Evolutionary conservation across 805 yeast species (phyloP).

Genomic region (Wickerhamomyces subpelliculosus): DNA sequence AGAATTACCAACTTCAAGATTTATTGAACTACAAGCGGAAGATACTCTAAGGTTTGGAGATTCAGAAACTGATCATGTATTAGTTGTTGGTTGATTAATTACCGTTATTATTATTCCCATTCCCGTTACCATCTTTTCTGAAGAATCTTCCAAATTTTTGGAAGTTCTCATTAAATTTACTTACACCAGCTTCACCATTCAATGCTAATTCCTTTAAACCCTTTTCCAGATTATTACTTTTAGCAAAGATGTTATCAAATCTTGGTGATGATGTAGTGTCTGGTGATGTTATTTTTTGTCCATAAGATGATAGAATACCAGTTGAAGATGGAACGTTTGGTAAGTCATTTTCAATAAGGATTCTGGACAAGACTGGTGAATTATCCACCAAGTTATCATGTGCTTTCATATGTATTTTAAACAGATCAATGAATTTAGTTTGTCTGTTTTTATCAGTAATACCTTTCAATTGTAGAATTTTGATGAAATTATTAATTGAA

Average conservation of each 20-base stretch:
- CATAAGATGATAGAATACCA: constrained; percentile 2
- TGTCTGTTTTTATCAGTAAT: constrained; percentile 23
- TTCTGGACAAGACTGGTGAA: constrained; percentile 20
- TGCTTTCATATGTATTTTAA: constrained; percentile 19
- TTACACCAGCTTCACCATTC: constrained; percentile 56
- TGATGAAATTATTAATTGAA: constrained; percentile 53
- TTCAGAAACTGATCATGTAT: constrained; percentile 23
- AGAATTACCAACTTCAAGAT: constrained; percentile 32
- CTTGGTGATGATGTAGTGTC: constrained; percentile 18
- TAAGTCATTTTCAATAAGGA: constrained; percentile 9
- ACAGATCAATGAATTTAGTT: constrained; percentile 17
- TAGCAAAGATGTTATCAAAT: constrained; percentile 18
- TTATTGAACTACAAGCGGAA: constrained; percentile 32
- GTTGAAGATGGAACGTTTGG: constrained; percentile 4
- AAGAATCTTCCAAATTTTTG: constrained; percentile 48
- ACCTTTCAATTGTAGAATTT: constrained; percentile 59
- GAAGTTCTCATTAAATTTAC: constrained; percentile 58
- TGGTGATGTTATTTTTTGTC: constrained; percentile 12
- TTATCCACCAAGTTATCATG: constrained; percentile 20
- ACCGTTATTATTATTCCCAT: neutral
- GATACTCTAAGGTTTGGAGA: constrained; percentile 37
- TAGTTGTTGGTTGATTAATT: constrained; percentile 6
- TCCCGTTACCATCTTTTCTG: constrained; percentile 26
- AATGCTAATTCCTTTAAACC: constrained; percentile 30
- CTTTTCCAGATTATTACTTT: constrained; percentile 26